Percentiles rank a stretch among this genome's conserved stretches.
Evolutionary conservation across 2,329 filamentous ascomycete species (phyloP).

Genomic region (Colletotrichum sp.): DNA sequence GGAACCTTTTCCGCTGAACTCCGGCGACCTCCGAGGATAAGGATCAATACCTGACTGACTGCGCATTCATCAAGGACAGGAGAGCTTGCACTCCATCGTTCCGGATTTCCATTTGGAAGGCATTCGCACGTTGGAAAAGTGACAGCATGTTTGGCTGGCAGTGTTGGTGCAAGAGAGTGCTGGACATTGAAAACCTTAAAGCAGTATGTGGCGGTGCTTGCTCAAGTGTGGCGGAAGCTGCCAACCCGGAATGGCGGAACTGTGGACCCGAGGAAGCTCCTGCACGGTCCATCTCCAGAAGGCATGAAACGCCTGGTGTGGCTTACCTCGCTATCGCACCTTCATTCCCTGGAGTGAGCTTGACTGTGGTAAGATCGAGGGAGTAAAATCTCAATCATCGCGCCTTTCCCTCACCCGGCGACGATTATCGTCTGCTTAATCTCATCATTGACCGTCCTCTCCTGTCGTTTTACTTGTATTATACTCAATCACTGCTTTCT

Average conservation of each 20-base stretch:
- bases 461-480: background rate
- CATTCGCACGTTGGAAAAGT: background rate
- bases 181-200: background rate
- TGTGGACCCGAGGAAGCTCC: constrained; percentile 5
- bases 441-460: background rate
- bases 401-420: constrained; percentile 3
- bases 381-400: constrained; percentile 15
- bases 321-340: constrained; percentile 8
- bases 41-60: background rate
- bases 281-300: constrained; percentile 10
- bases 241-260: constrained; percentile 2
- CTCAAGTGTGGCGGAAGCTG: background rate
- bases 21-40: constrained; percentile 5
- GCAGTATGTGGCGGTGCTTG: background rate
- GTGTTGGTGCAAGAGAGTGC: background rate
- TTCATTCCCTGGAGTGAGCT: constrained; percentile 17
- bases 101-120: background rate
- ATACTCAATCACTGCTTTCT: background rate
- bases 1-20: constrained; percentile 5
- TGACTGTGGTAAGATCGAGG: constrained; percentile 9
- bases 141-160: background rate
- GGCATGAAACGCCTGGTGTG: constrained; percentile 5
- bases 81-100: background rate
- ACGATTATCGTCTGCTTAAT: background rate
- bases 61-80: background rate